Base-by-base conservation (phyloP, 441 rosid genomes). In the Populus hybrid region DNA sequence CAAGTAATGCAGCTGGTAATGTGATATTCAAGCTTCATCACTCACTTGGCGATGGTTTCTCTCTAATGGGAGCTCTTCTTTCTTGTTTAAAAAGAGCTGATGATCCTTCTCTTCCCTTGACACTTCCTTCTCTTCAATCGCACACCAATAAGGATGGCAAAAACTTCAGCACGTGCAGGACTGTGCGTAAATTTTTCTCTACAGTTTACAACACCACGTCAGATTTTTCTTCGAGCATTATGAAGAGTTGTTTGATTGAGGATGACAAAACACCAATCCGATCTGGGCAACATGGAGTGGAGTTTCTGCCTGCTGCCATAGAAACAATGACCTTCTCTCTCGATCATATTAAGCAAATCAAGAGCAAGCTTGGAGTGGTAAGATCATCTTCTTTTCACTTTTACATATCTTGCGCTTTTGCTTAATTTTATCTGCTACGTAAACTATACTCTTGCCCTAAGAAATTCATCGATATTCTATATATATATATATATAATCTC, bases 21-120 rank as follows among this genome's bases (percentile, higher is more conserved):
- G 0, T 81, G 0, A 72, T 86, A 18, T 86, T 86, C 81, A 86
- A 85, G 80, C 84, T 87, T 7, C 90, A 87, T 35, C 89, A 86
- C 70, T 80, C 89, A 1, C 85, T 84, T 35, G 87, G 90, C 0
- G 89, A 87, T 24, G 89, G 90, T 11, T 84, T 40, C 24, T 88
- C 90, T 74, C 81, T 88, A 23, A 88, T 88, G 87, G 85, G 85
- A 5, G 88, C 90, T 61, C 85, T 88, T 18, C 86, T 88, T 66
- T 88, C 89, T 40, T 86, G 86, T 32, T 73, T 88, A 5, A 82
- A 84, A 72, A 74, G 89, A 38, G 85, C 83, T 8, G 87, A 88
- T 8, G 50, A 86, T 9, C 87, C 87, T 73, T 80, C 78, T 11
- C 81, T 83, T 32, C 77, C 89, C n/a, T 18, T 86, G 74, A 81